Evolutionary conservation across 2,329 filamentous ascomycete species (phyloP), one percentile per base, ranked within the genome.

Genomic region (Neurospora sp.): DNA sequence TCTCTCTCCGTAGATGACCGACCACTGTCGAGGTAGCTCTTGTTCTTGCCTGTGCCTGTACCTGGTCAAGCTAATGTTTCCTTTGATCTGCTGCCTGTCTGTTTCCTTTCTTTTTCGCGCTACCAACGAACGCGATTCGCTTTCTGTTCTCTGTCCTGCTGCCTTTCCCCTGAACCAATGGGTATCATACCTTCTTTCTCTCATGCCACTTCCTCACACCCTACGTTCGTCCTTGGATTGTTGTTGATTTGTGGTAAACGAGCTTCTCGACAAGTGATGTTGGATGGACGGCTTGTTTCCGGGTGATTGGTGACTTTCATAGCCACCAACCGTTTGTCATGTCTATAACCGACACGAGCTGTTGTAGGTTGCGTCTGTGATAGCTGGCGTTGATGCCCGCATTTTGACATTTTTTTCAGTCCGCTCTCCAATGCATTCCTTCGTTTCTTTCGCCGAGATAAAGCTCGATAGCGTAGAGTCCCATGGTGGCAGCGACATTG

Each of bases 401-500:
- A 6, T 62, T 28, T 36, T 33, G 15, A 8, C 15, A 1, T 36
- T 8, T 37, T 8, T 37, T 72, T 91, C 85, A 97, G 79, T 97
- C 95, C 28, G 90, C 91, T 83, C 98, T 98, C 94, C 95, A 98
- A 80, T 98, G 95, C 46, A 88, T 88, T 38, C 87, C 85, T 39
- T 87, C 85, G 75, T 97, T 92, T 67, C 96, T 92, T 69, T 92
- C 91, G 73, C 93, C 92, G 11, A 98, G 86, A 77, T 94, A 95
- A 69, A 98, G 83, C 81, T 99, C 96, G 62, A 98, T 85, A 3
- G 93, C 91, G 78, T 99, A 99, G 17, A 98, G 82, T 6, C 87
- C 86, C 91, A 98, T 96, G 0, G 94, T 97, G 67, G 90, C 89
- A 6, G 90, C 92, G 57, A 98, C 85, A 75, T 99, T 99, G 75